Percentiles rank a stretch among this genome's conserved stretches.
Evolutionary conservation across 176 grass and related monocot genomes (phyloP).

Genomic region (Carex myosuroides): DNA sequence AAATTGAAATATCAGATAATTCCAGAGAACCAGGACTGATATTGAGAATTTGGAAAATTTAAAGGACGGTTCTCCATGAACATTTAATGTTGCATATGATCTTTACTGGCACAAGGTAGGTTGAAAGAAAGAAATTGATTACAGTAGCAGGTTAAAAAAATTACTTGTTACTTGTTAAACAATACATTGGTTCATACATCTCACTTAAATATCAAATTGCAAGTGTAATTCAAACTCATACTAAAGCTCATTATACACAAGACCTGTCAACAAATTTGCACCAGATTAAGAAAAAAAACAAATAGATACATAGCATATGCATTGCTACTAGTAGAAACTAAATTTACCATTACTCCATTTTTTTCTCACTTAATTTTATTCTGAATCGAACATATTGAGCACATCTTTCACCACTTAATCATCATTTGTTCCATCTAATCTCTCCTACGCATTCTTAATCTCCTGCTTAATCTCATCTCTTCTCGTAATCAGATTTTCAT

Average conservation of each 20-base stretch:
- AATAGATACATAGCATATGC: background rate
- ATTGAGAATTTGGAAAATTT: too few species aligned
- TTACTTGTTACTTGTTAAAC: background rate
- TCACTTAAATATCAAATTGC: background rate
- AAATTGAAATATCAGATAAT: too few species aligned
- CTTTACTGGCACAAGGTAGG: background rate
- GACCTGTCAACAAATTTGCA: background rate
- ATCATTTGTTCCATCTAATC: background rate
- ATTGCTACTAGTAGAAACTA: background rate
- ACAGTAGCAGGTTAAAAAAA: background rate
- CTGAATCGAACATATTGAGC: background rate
- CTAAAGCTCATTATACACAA: background rate
- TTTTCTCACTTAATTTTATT: background rate
- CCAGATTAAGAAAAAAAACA: background rate
- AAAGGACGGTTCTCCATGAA: background rate
- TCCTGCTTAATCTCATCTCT: background rate
- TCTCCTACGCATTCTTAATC: background rate
- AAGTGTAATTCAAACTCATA: background rate
- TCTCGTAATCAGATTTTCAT: background rate
- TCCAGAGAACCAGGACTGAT: too few species aligned
- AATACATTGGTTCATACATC: background rate
- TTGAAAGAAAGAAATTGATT: background rate
- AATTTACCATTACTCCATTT: background rate
- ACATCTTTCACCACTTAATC: too few species aligned
- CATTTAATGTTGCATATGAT: background rate